Conservation (phyloP, 345 rosid genomes). For the Eutrema heterophyllum region DNA sequence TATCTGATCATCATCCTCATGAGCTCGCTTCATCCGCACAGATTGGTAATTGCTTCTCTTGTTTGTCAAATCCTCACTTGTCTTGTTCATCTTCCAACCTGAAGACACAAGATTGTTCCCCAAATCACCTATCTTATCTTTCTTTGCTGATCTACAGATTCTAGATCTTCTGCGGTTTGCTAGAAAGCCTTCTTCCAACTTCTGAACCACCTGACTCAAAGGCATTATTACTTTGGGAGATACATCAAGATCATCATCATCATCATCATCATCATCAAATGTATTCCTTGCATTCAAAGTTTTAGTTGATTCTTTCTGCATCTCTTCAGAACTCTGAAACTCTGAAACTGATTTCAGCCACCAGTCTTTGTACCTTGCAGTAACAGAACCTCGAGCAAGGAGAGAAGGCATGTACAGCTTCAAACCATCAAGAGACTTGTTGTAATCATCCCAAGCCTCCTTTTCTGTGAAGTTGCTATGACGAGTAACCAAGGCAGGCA, state of each 20-base stretch:
- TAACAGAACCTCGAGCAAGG: constrained; percentile 29
- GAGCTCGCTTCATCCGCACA: neutral
- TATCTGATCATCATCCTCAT: neutral
- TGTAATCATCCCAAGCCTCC: constrained; percentile 33
- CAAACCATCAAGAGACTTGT: constrained; percentile 21
- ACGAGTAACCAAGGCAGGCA: constrained; percentile 28
- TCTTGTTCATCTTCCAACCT: neutral
- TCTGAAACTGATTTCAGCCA: constrained; percentile 34
- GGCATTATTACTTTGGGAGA: constrained; percentile 3
- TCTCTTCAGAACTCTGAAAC: neutral
- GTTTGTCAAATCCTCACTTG: neutral
- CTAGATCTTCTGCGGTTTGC: constrained; percentile 7
- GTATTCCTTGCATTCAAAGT: neutral
- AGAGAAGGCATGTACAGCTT: constrained; percentile 43
- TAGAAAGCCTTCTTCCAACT: neutral
- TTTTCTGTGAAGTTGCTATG: neutral
- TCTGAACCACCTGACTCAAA: constrained; percentile 12
- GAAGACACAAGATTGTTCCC: neutral
- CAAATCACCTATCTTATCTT: neutral
- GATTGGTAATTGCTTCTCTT: neutral
- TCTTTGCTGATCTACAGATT: neutral
- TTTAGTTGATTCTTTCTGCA: constrained; percentile 5
- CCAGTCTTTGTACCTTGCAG: constrained; percentile 43
- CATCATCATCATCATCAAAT: constrained; percentile 10
- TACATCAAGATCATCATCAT: constrained; percentile 14